Conservation (phyloP, 2,329 filamentous ascomycete genomes). For the Phaeosphaeria sp. region DNA sequence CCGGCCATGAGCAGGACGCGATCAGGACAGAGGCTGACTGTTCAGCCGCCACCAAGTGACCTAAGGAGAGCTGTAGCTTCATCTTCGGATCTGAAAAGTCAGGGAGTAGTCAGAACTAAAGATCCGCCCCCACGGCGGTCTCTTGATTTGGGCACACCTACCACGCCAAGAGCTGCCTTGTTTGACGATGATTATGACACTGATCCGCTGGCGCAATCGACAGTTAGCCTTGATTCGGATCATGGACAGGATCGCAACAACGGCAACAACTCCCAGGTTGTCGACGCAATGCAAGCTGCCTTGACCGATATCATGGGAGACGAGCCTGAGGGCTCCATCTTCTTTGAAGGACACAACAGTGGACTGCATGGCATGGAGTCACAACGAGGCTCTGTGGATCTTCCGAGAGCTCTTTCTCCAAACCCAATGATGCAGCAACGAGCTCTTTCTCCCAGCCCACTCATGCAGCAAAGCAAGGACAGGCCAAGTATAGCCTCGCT, state of each 20-base stretch:
- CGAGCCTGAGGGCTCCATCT: conserved; percentile 72
- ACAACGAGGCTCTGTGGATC: conserved; percentile 67
- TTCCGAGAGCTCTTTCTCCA: conserved; percentile 53
- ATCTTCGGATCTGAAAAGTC: conserved; percentile 63
- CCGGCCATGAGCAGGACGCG: conserved; percentile 55
- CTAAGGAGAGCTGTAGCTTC: conserved; percentile 66
- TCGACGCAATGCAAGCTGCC: conserved; percentile 91
- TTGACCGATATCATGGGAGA: conserved; percentile 92
- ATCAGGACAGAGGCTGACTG: conserved; percentile 51
- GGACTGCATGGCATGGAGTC: conserved; percentile 67
- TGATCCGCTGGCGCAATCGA: conserved; percentile 77
- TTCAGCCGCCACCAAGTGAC: conserved; percentile 53
- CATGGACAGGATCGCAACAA: conserved; percentile 46
- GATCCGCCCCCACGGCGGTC: conserved; percentile 66
- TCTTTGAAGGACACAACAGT: conserved; percentile 62
- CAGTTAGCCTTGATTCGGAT: conserved; percentile 80
- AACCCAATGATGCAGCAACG: conserved; percentile 41
- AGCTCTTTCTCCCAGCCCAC: conserved; percentile 48
- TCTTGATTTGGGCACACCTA: conserved; percentile 67
- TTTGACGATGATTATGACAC: conserved; percentile 84
- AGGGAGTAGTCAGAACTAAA: conserved; percentile 54
- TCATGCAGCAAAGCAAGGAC: conserved; percentile 47
- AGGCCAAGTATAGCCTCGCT: conserved; percentile 91
- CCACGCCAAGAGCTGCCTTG: conserved; percentile 59
- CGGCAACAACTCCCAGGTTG: conserved; percentile 76